Evolutionary conservation across 305 asterid species (phyloP).

Genomic region (Fraxinus platypoda): DNA sequence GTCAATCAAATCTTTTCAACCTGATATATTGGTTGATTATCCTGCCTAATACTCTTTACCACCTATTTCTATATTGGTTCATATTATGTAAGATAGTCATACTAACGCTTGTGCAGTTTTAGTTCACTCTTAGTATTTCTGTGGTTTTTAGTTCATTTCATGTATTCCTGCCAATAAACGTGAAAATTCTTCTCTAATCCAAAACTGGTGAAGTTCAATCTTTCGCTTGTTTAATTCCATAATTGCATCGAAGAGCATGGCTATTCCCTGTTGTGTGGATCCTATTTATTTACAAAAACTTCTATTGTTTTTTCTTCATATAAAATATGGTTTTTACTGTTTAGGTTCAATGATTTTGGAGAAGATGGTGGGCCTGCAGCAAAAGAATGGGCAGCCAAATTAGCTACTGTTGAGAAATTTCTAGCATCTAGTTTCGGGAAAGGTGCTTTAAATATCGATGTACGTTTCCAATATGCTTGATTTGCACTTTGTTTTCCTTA

Average conservation of each 20-base stretch:
- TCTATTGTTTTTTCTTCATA: background rate
- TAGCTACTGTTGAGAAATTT: conserved; percentile 47
- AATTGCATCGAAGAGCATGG: background rate
- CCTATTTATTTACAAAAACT: background rate
- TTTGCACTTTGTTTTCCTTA: background rate
- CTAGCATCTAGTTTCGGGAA: conserved; percentile 53
- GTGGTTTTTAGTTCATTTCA: background rate
- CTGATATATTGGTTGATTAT: background rate
- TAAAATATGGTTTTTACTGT: conserved; percentile 1
- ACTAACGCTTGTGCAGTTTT: background rate
- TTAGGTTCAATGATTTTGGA: conserved; percentile 83
- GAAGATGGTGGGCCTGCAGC: conserved; percentile 89
- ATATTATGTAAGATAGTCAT: background rate
- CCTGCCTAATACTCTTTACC: background rate
- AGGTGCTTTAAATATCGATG: conserved; percentile 50
- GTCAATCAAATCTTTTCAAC: background rate
- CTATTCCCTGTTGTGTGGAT: background rate
- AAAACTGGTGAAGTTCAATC: background rate
- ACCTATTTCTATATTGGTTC: background rate
- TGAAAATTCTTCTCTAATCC: background rate
- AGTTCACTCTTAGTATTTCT: background rate
- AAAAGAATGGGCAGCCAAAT: conserved; percentile 72
- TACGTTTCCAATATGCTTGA: conserved; percentile 23
- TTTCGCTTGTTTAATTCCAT: background rate
- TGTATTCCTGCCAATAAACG: background rate